Evolutionary conservation across 768 basidiomycete genomes (phyloP).

Genomic region (Russula vinacea): DNA sequence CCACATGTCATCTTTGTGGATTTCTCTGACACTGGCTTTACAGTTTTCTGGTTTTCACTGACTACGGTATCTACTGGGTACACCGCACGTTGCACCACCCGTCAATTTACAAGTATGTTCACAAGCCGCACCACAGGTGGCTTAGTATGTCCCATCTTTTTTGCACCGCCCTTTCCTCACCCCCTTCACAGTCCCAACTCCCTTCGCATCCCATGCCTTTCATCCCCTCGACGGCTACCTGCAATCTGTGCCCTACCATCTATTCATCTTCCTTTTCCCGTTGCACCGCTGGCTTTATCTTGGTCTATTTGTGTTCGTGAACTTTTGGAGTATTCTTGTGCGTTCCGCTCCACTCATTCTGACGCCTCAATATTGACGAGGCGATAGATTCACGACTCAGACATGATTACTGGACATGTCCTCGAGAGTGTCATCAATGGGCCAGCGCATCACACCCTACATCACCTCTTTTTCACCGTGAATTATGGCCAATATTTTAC

Average conservation of each 20-base stretch:
- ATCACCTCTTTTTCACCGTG: constrained; percentile 94
- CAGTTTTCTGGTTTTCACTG: constrained; percentile 84
- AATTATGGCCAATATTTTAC: constrained; percentile 99
- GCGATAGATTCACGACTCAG: constrained; percentile 90
- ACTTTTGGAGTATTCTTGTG: constrained; percentile 91
- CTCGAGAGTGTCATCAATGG: constrained; percentile 92
- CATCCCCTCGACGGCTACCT: constrained; percentile 92
- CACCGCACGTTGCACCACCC: constrained; percentile 89
- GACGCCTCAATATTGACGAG: background rate
- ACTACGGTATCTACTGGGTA: constrained; percentile 95
- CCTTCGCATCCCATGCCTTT: constrained; percentile 97
- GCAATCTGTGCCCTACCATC: constrained; percentile 93
- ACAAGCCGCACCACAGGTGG: constrained; percentile 99
- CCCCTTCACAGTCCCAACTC: constrained; percentile 74
- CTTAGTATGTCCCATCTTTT: constrained; percentile 58
- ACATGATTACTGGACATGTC: constrained; percentile 92
- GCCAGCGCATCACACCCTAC: constrained; percentile 96
- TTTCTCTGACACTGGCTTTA: constrained; percentile 22
- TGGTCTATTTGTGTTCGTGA: constrained; percentile 83
- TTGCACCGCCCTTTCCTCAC: background rate
- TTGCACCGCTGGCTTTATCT: constrained; percentile 84
- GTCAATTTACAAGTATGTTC: constrained; percentile 79
- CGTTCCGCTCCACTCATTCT: constrained; percentile 33
- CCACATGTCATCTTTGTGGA: background rate
- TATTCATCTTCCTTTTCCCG: constrained; percentile 88